phyloP scores from a whole-genome alignment of 768 basidiomycete species.

The Trametes villosa region DNA sequence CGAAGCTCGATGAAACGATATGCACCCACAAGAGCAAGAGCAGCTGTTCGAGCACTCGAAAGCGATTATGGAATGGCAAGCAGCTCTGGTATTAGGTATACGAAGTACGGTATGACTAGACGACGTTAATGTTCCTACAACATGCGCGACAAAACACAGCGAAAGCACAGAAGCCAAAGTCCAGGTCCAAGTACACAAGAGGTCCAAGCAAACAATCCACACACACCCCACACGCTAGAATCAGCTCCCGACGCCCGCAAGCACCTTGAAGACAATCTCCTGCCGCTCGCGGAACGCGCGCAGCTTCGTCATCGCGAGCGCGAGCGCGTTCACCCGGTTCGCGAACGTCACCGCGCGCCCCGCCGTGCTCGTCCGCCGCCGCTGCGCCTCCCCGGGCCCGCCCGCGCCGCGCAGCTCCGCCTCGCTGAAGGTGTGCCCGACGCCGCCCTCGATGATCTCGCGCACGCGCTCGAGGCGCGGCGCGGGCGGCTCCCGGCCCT shows the following conservation, averaged over 20 bases:
- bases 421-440: constrained; percentile 25
- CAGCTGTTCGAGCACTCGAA: no score
- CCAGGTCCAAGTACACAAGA: no score
- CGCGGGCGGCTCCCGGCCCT: constrained; percentile 21
- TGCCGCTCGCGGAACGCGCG: constrained; percentile 75
- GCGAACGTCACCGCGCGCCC: constrained; percentile 73
- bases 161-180: no score
- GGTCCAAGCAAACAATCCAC: no score
- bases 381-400: constrained; percentile 17
- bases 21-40: no score
- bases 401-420: neutral
- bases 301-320: constrained; percentile 70
- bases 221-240: neutral
- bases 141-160: no score
- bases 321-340: constrained; percentile 77
- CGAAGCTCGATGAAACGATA: no score
- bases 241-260: constrained; percentile 44
- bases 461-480: constrained; percentile 30
- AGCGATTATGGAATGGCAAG: no score
- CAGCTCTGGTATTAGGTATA: no score
- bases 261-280: constrained; percentile 68
- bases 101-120: no score
- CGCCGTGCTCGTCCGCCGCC: constrained; percentile 43
- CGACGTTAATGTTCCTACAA: no score
- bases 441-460: constrained; percentile 29